A percentile compares a stretch with the other conserved stretches of the same genome.
Evolutionary conservation across 305 asterid genomes (phyloP).

Genomic region (Ilex paraguariensis): DNA sequence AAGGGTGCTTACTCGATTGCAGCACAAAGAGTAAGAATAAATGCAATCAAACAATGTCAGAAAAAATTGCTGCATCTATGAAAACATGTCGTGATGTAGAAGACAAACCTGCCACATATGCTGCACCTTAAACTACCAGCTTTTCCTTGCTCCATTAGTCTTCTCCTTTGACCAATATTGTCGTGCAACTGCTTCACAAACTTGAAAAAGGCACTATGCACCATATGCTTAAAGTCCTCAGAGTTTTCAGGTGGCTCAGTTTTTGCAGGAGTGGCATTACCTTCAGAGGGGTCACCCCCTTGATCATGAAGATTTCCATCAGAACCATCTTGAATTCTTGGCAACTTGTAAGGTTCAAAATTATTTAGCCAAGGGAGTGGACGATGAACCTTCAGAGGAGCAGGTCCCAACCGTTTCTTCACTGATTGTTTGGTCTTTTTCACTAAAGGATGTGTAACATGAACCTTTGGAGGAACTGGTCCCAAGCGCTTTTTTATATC

Average conservation of each 20-base stretch:
- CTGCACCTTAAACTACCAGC: slow-evolving; percentile 56
- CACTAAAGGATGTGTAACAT: slow-evolving; percentile 34
- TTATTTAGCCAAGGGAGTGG: slow-evolving; percentile 50
- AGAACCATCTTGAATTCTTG: slow-evolving; percentile 22
- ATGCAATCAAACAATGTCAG: slow-evolving; percentile 25
- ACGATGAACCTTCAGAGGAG: slow-evolving; percentile 28
- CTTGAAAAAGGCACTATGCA: slow-evolving; percentile 49
- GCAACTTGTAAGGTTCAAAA: slow-evolving; percentile 15
- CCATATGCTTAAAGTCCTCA: slow-evolving; percentile 60
- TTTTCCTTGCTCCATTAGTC: slow-evolving; percentile 34
- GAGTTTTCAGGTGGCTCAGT: slow-evolving; percentile 56
- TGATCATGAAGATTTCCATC: slow-evolving; percentile 23
- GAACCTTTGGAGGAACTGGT: slow-evolving; percentile 35
- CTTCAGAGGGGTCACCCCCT: slow-evolving; percentile 26
- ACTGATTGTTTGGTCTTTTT: slow-evolving; percentile 37
- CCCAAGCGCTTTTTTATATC: slow-evolving; percentile 59
- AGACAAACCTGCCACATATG: slow-evolving; percentile 68
- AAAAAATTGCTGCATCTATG: slow-evolving; percentile 28
- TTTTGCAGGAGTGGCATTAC: slow-evolving; percentile 22
- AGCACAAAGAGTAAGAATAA: slow-evolving; percentile 17
- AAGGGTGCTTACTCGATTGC: slow-evolving; percentile 17
- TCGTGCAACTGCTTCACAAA: slow-evolving; percentile 52
- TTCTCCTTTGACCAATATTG: slow-evolving; percentile 41
- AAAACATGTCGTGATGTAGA: slow-evolving; percentile 35
- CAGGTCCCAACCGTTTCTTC: slow-evolving; percentile 46